Evolutionary conservation across 2,329 filamentous ascomycete genomes (phyloP), one percentile per base, ranked within the genome.

Genomic region (Pleomassaria siparia): DNA sequence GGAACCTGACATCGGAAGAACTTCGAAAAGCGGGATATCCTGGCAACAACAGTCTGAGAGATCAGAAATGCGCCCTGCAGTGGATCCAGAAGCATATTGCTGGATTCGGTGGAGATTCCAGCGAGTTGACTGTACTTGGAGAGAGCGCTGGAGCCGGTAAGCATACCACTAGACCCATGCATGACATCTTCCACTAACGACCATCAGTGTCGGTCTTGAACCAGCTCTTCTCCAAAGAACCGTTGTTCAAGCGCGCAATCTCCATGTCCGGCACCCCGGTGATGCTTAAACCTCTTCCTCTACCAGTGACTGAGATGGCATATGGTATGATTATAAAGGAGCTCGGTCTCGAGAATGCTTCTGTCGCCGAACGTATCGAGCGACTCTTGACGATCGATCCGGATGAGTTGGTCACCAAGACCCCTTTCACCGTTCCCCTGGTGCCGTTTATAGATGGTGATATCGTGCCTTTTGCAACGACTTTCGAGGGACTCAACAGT

Each of bases 121-220:
- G 67, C 2, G 62, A 67, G 33, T 55, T 72, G 2, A 71, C 67
- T 2, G 49, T 69, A 0, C 63, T 74, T 16, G 77, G 76, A 3
- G 71, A 77, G 49, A 76, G 72, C 41, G 74, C 75, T 4, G 77
- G 78, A 21, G 74, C 65, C 5, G 69, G 74, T 71, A 58, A 51
- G 64, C 47, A 15, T 37, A 9, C n/a, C 10, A n/a, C n/a, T 25
- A 13, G 7, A 20, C 12, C 12, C n/a, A n/a, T 26, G 26, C 15
- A 32, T 4, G 6, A 44, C n/a, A 16, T 4, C 9, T 32, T 24
- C n/a, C 10, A 20, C 52, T 55, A 29, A 59, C 22, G 8, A 5
- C 10, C 13, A 30, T 5, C 11, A 62, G 58, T 46, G 1, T 50
- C 57, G 15, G 54, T 58, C 2, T 39, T 62, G 13, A 41, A 44